These are phyloP conservation scores for Berberis vulgaris DNA, from an alignment of 164 flowering plant genomes.

Conservation along the genomic window DNA sequence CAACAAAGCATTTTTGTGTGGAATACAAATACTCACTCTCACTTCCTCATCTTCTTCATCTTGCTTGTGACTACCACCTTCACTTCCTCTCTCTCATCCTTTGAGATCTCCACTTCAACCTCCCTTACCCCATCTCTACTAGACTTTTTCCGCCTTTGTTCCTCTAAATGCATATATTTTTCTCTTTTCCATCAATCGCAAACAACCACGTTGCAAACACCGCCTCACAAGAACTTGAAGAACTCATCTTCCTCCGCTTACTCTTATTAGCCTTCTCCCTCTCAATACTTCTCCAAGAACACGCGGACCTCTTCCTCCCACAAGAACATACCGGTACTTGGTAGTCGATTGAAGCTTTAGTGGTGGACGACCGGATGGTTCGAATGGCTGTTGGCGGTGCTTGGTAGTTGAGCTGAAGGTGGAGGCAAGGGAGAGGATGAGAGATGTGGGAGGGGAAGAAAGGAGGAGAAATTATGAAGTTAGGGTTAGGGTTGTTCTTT, in stretches of 20 bases:
- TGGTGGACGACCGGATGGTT: no score
- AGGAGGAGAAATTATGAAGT: no score
- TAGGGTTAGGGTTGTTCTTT: no score
- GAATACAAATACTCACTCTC: constrained; percentile 58
- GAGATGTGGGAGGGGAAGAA: no score
- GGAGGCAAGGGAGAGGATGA: no score
- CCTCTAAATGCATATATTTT: constrained; percentile 48
- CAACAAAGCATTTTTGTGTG: constrained; percentile 83
- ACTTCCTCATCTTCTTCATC: constrained; percentile 20
- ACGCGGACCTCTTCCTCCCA: constrained; percentile 30
- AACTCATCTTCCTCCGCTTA: constrained; percentile 1
- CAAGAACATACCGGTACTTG: constrained; percentile 25
- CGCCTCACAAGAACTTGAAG: constrained; percentile 33
- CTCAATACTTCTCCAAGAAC: constrained; percentile 20
- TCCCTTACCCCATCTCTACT: constrained; percentile 13
- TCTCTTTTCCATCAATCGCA: constrained; percentile 45
- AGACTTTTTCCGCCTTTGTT: constrained; percentile 6
- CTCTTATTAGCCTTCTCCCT: constrained; percentile 20
- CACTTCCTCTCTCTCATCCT: constrained; percentile 13
- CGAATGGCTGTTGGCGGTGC: no score
- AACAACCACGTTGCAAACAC: constrained; percentile 64
- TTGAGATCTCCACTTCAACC: constrained; percentile 33
- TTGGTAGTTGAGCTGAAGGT: no score
- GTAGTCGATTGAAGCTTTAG: no score
- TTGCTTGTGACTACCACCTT: constrained; percentile 19